Evolutionary conservation across 805 yeast genomes (phyloP), one percentile per base, ranked within the genome.

Genomic region (Candida ulmi): DNA sequence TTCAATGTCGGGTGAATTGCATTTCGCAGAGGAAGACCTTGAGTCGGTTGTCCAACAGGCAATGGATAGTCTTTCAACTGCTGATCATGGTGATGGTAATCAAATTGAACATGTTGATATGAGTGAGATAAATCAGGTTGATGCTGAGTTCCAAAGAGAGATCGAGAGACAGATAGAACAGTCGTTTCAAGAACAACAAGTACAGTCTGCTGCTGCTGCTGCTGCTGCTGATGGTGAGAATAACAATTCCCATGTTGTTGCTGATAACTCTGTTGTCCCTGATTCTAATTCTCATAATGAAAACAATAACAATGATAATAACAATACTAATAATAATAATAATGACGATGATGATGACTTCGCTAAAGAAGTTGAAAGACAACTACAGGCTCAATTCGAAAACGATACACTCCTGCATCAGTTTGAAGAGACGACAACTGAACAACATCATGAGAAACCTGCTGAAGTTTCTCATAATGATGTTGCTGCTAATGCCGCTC

Each of bases 11-110:
- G 23, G 49, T 47, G 15, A 19, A 5, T 4, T 31, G 3, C 17
- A n/a, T 50, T 40, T 43, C 32, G 40, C 45, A 9, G 68, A 60
- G 30, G 59, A 51, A 23, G 68, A 63, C 43, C 43, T 66, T 21
- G 69, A 62, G 17, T 59, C 63, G 17, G 66, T 62, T 15, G 71
- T 65, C 4, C 63, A 66, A 16, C 63, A 57, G 44, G 72, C 72
- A 2, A 64, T 66, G 58, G 44, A 45, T 8, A 50, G 57, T 8
- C 36, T 52, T 7, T 47, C 15, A 18, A 33, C 30, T 30, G 36
- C 18, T 32, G 31, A 24, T 21, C 36, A 37, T 34, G 27, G 13
- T 23, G 15, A 15, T 6, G 17, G n/a, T 13, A 12, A 8, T 12
- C 28, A 26, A 26, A 8, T 26, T 8, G 5, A 6, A 8, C 28